phyloP scores from a whole-genome alignment of 2,329 filamentous ascomycete species.

The Harringtonia lauricola region DNA sequence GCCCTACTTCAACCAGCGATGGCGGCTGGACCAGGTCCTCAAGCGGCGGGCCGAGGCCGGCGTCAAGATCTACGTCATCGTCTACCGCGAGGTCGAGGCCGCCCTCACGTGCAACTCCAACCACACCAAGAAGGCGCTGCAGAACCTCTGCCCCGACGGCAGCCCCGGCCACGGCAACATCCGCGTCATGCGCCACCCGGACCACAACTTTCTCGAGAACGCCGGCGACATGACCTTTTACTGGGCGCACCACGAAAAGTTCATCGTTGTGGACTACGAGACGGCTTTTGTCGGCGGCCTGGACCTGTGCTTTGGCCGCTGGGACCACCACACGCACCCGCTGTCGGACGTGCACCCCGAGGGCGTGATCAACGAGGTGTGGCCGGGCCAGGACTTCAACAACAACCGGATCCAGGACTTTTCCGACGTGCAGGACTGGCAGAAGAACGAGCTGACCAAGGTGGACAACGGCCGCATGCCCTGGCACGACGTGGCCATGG shows the following conservation, averaged over 20 bases:
- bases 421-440: conserved; percentile 82
- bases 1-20: conserved; percentile 72
- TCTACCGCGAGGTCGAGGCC: conserved; percentile 80
- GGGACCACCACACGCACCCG: conserved; percentile 79
- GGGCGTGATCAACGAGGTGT: conserved; percentile 72
- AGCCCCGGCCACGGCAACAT: conserved; percentile 81
- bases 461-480: conserved; percentile 91
- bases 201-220: conserved; percentile 92
- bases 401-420: conserved; percentile 97
- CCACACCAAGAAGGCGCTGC: conserved; percentile 82
- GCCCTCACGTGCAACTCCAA: conserved; percentile 83
- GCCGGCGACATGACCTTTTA: conserved; percentile 94
- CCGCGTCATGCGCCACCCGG: conserved; percentile 76
- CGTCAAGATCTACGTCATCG: conserved; percentile 86
- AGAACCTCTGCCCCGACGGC: conserved; percentile 70
- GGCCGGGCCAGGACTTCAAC: conserved; percentile 95
- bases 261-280: conserved; percentile 86
- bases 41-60: conserved; percentile 85
- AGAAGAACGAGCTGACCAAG: conserved; percentile 84
- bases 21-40: conserved; percentile 73
- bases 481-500: conserved; percentile 95
- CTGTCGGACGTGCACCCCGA: conserved; percentile 81
- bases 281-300: conserved; percentile 89
- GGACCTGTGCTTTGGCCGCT: conserved; percentile 90
- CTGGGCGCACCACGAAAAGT: conserved; percentile 97